Percentiles rank a stretch among this genome's conserved stretches.
These are phyloP conservation scores for Tricholoma sp. DNA, from an alignment of 768 basidiomycete species.

Conservation along the genomic window DNA sequence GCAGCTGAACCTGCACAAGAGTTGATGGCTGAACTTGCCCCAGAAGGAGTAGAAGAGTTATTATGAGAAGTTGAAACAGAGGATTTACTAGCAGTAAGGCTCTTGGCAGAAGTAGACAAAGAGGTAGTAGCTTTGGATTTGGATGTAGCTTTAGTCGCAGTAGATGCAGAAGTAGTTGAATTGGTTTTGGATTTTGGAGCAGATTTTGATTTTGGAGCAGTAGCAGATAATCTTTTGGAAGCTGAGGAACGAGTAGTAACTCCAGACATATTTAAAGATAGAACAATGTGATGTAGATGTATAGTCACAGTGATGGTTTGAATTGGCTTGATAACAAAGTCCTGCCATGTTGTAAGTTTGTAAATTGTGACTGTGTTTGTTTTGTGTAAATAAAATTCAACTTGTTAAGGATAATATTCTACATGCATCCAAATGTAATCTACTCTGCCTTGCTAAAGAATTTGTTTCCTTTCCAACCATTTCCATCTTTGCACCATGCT, in stretches of 20 bases:
- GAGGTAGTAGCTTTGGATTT: not conserved
- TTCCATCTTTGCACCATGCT: conserved; percentile 1
- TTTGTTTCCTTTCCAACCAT: conserved; percentile 1
- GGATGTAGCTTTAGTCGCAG: not conserved
- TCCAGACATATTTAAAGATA: not conserved
- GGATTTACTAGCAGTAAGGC: not conserved
- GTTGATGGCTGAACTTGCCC: not conserved
- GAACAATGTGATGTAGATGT: no score
- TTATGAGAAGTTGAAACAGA: not conserved
- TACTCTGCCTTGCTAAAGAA: conserved; percentile 19
- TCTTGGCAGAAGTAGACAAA: not conserved
- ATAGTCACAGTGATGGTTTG: no score
- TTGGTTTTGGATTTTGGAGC: not conserved
- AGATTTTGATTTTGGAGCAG: not conserved
- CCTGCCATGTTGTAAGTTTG: not conserved
- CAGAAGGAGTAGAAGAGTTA: not conserved
- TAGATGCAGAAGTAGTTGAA: not conserved
- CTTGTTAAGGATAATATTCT: not conserved
- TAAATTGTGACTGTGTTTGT: not conserved
- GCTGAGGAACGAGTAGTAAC: not conserved
- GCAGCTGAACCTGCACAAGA: not conserved
- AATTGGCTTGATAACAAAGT: not conserved
- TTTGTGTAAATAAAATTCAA: not conserved
- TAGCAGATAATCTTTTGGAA: not conserved
- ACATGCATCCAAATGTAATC: conserved; percentile 2